Conservation (phyloP, 2,329 filamentous ascomycete genomes). For the Epichloe hybrida region DNA sequence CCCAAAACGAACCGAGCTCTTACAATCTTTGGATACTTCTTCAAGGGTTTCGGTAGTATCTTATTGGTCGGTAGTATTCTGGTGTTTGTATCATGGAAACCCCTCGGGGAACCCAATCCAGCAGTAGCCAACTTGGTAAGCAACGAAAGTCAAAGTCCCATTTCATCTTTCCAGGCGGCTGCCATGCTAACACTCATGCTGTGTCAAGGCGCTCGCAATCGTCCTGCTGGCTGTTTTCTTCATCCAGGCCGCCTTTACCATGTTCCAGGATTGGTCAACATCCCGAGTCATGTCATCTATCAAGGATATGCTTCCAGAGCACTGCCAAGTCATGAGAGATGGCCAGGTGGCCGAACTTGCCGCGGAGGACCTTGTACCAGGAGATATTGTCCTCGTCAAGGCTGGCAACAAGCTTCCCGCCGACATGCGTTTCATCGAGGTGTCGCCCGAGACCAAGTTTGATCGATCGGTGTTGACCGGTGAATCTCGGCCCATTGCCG, state of each 20-base stretch:
- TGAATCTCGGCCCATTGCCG: slow-evolving; percentile 51
- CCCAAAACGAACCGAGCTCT: slow-evolving; percentile 46
- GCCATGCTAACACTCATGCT: neutral
- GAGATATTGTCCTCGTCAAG: slow-evolving; percentile 55
- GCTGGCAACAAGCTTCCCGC: slow-evolving; percentile 62
- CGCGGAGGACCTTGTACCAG: slow-evolving; percentile 53
- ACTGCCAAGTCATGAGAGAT: slow-evolving; percentile 52
- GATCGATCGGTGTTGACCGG: slow-evolving; percentile 61
- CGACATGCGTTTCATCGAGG: slow-evolving; percentile 56
- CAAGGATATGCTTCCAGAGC: slow-evolving; percentile 65
- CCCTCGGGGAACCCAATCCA: slow-evolving; percentile 53
- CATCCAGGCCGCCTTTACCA: slow-evolving; percentile 56
- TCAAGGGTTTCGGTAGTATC: slow-evolving; percentile 63
- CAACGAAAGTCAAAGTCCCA: neutral
- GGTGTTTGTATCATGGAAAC: slow-evolving; percentile 66
- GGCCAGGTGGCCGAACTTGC: slow-evolving; percentile 33
- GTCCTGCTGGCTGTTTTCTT: slow-evolving; percentile 58
- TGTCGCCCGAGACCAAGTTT: slow-evolving; percentile 56
- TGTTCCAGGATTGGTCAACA: slow-evolving; percentile 64
- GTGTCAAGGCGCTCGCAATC: slow-evolving; percentile 47
- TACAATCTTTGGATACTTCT: slow-evolving; percentile 55
- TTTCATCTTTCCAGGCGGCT: too few species aligned
- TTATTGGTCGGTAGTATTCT: slow-evolving; percentile 55
- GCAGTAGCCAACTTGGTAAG: slow-evolving; percentile 46
- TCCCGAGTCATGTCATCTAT: slow-evolving; percentile 68